Conservation (phyloP, 495 filamentous ascomycete genomes). For the Corynascus novoguineensis region DNA sequence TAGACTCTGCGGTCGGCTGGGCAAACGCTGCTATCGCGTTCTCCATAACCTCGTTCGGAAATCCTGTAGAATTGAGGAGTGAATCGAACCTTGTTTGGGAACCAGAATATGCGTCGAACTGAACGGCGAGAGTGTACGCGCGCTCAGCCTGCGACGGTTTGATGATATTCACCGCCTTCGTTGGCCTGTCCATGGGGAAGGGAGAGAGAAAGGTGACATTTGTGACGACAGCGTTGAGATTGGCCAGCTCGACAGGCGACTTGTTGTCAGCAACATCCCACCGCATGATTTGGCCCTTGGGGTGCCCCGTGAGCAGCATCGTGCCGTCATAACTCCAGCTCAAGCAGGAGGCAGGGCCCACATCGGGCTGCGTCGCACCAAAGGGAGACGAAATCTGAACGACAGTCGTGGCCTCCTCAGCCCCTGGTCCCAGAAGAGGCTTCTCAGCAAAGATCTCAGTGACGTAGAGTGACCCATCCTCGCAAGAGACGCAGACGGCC, state of each 20-base stretch:
- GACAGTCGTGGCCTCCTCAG: slow-evolving; percentile 44
- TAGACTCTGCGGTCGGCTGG: slow-evolving; percentile 21
- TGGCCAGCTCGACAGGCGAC: slow-evolving; percentile 57
- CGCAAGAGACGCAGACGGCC: slow-evolving; percentile 74
- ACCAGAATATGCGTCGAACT: slow-evolving; percentile 46
- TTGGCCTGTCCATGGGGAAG: slow-evolving; percentile 43
- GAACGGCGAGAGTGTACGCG: slow-evolving; percentile 63
- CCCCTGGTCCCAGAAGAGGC: slow-evolving; percentile 51
- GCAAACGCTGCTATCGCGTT: slow-evolving; percentile 29
- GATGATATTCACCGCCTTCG: slow-evolving; percentile 56
- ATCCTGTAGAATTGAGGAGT: slow-evolving; percentile 36
- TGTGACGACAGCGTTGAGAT: slow-evolving; percentile 70
- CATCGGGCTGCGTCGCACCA: slow-evolving; percentile 53
- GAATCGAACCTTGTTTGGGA: slow-evolving; percentile 34
- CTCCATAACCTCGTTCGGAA: slow-evolving; percentile 28
- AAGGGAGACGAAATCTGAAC: slow-evolving; percentile 59
- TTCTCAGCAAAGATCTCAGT: slow-evolving; percentile 64
- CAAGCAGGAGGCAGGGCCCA: slow-evolving; percentile 57
- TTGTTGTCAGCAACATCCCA: slow-evolving; percentile 64
- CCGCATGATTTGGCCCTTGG: slow-evolving; percentile 65
- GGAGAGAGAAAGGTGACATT: slow-evolving; percentile 67
- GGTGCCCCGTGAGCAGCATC: slow-evolving; percentile 72
- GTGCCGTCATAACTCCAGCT: slow-evolving; percentile 77
- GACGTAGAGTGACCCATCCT: slow-evolving; percentile 77
- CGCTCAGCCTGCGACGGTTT: slow-evolving; percentile 66